Evolutionary conservation across 345 rosid genomes (phyloP), one percentile per base, ranked within the genome.

Genomic region (Eucalyptus victrix): DNA sequence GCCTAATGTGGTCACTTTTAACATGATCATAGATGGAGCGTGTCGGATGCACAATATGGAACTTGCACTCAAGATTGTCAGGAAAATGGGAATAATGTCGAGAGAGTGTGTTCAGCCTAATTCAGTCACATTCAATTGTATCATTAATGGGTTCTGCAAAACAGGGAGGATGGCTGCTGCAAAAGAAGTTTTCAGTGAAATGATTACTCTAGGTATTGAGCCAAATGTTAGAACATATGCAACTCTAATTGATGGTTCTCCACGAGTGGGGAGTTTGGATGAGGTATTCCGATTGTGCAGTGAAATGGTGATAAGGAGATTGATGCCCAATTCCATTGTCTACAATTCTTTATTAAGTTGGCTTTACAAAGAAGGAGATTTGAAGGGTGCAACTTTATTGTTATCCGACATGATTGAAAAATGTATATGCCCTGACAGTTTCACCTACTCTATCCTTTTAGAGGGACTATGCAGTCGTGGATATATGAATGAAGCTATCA

Each of bases 1-100:
- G 94, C 97, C 97, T 87, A 95, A 96, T 90, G 94, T 93, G 93
- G 95, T 95, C 90, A 94, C 95, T 88, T 94, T 94, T 90, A 96
- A 95, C 87, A 92, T 95, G 96, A 95, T 95, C 24, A 93, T 96
- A 32, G 94, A 94, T 94, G 96, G 94, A 90, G 90, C 88, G 5
- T 89, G 90, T 76, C 86, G 54, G 90, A 54, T 80, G 49, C 49
- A 76, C 2, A 30, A 89, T 58, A 89, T 89, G 90, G 86, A 87
- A 89, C 87, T 87, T 51, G 88, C 90, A 4, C 86, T 89, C 5
- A 76, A 87, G 67, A 86, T 89, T 69, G 53, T 80, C 34, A 80
- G 87, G 89, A 95, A 93, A 91, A 93, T 95, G 93, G 90, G 93
- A 93, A 72, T 89, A 11, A 93, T 95, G 95, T 94, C 96, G 3